Conservation (phyloP, 2,329 filamentous ascomycete genomes). For the Fusarium sp. region DNA sequence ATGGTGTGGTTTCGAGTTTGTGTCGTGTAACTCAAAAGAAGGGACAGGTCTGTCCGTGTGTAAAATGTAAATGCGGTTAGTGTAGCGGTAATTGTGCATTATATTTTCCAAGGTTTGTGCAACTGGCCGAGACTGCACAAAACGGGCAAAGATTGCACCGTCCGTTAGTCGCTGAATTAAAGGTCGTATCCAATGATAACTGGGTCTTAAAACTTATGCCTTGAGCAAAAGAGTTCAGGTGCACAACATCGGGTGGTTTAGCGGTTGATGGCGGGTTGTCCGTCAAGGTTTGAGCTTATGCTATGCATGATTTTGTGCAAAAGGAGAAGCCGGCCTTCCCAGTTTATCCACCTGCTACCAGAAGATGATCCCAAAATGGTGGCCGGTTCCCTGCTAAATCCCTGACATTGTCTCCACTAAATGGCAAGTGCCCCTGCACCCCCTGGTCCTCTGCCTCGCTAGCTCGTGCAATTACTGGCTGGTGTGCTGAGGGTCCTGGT, state of each 20-base stretch:
- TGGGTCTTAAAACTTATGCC: too few species aligned
- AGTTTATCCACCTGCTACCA: constrained; percentile 12
- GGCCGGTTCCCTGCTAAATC: constrained; percentile 22
- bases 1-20: constrained; percentile 35
- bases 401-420: constrained; percentile 17
- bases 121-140: neutral
- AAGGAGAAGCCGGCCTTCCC: constrained; percentile 10
- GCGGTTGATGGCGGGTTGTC: constrained; percentile 1
- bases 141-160: neutral
- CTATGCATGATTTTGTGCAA: constrained; percentile 28
- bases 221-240: neutral
- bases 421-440: constrained; percentile 14
- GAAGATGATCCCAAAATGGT: constrained; percentile 27
- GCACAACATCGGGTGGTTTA: neutral
- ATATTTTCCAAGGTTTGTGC: neutral
- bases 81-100: constrained; percentile 1
- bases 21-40: neutral
- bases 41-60: neutral
- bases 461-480: constrained; percentile 26
- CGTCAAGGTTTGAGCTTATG: constrained; percentile 1
- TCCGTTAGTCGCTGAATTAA: neutral
- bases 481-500: neutral
- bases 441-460: constrained; percentile 24
- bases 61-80: neutral
- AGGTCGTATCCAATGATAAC: neutral